Evolutionary conservation across 1,284 basidiomycete genomes (phyloP).

Genomic region (Rhizoctonia solani): DNA sequence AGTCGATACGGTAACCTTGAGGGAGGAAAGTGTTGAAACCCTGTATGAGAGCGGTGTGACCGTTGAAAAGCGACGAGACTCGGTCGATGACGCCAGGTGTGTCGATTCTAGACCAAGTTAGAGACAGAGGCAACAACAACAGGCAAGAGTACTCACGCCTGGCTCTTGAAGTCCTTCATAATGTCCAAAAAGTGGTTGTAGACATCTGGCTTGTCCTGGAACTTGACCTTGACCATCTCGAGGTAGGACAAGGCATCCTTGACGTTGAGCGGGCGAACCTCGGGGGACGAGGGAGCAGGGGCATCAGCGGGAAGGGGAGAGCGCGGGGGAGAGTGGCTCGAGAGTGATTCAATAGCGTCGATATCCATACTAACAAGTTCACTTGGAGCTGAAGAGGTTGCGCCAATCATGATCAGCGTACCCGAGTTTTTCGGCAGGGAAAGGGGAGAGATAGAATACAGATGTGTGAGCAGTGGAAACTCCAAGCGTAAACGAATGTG

Average conservation of each 20-base stretch:
- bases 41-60: constrained; percentile 89
- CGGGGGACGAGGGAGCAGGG: neutral
- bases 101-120: constrained; percentile 71
- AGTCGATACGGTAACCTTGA: constrained; percentile 83
- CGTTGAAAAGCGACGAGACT: constrained; percentile 90
- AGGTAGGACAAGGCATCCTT: constrained; percentile 93
- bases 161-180: constrained; percentile 98
- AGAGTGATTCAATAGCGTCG: too few species aligned
- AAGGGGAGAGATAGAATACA: too few species aligned
- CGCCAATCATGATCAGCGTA: too few species aligned
- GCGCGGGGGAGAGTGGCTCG: too few species aligned
- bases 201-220: constrained; percentile 84
- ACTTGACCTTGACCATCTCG: constrained; percentile 90
- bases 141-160: constrained; percentile 60
- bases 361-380: too few species aligned
- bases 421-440: too few species aligned
- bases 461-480: too few species aligned
- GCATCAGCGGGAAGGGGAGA: neutral
- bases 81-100: constrained; percentile 96
- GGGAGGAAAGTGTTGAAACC: constrained; percentile 99
- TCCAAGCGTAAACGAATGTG: too few species aligned
- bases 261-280: constrained; percentile 46
- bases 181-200: constrained; percentile 96
- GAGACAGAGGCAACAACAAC: neutral
- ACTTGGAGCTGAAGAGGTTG: too few species aligned